Conservation (phyloP, 768 basidiomycete species). For the Auricularia sp. region DNA sequence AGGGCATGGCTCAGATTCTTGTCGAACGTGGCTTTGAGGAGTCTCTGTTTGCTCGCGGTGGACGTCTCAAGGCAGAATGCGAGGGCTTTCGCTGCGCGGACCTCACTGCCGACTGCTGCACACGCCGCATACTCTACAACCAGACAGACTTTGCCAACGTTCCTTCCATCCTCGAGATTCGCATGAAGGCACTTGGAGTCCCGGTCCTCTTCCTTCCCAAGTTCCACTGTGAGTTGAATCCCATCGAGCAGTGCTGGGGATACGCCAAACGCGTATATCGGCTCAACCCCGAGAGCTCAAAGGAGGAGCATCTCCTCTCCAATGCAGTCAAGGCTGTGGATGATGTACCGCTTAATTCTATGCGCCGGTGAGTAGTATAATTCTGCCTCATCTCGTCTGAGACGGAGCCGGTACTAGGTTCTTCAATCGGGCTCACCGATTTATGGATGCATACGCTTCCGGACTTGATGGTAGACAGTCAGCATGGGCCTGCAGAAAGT, state of each 20-base stretch:
- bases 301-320: slow-evolving; percentile 11
- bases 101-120: slow-evolving; percentile 17
- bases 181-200: slow-evolving; percentile 1
- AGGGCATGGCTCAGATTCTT: slow-evolving; percentile 21
- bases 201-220: slow-evolving; percentile 18
- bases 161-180: background rate
- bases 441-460: slow-evolving; percentile 18
- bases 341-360: slow-evolving; percentile 7
- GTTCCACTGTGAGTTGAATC: slow-evolving; percentile 28
- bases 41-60: background rate
- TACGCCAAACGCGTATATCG: slow-evolving; percentile 21
- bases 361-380: slow-evolving; percentile 10
- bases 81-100: slow-evolving; percentile 16
- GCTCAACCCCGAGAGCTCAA: slow-evolving; percentile 9
- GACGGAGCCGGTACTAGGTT: slow-evolving; percentile 9
- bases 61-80: slow-evolving; percentile 15
- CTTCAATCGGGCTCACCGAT: slow-evolving; percentile 14
- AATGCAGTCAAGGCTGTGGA: slow-evolving; percentile 10
- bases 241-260: slow-evolving; percentile 30
- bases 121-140: slow-evolving; percentile 19
- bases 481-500: slow-evolving; percentile 16
- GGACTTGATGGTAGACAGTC: slow-evolving; percentile 15
- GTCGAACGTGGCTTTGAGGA: slow-evolving; percentile 11
- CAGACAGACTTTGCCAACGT: slow-evolving; percentile 24
- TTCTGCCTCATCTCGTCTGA: no score